Evolutionary conservation across 257 asterid species (phyloP).

Genomic region (Ocimum tenuiflorum): DNA sequence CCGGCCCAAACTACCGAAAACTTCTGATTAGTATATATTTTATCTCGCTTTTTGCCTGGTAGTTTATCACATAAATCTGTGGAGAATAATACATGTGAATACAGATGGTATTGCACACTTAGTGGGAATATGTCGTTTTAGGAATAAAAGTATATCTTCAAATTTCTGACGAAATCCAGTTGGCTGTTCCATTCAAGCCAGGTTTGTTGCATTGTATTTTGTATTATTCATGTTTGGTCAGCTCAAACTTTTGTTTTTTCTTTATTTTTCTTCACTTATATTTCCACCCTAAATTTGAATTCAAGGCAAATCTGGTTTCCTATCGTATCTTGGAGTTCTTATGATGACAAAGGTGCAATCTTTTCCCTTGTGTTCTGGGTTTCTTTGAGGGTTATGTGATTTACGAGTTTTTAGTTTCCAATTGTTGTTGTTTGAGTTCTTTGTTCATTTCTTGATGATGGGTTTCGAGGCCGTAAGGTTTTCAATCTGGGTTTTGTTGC

Average conservation of each 20-base stretch:
- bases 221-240: conserved; percentile 25
- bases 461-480: conserved; percentile 26
- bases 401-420: background rate
- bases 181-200: conserved; percentile 17
- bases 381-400: conserved; percentile 23
- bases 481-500: conserved; percentile 38
- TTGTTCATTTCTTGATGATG: conserved; percentile 23
- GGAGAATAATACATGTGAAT: background rate
- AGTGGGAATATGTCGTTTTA: background rate
- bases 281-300: conserved; percentile 15
- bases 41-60: too few relatives aligned
- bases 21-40: too few relatives aligned
- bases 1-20: too few relatives aligned
- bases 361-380: background rate
- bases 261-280: background rate
- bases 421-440: background rate
- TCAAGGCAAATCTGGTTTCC: too few relatives aligned
- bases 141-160: background rate
- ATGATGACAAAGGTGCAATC: conserved; percentile 39
- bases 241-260: conserved; percentile 13
- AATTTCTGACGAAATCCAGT: conserved; percentile 13
- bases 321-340: conserved; percentile 3
- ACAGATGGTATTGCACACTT: background rate
- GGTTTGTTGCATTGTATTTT: conserved; percentile 8
- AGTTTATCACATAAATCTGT: too few relatives aligned